Evolutionary conservation across 1,284 basidiomycete species (phyloP).

Genomic region (Boletus mariae): DNA sequence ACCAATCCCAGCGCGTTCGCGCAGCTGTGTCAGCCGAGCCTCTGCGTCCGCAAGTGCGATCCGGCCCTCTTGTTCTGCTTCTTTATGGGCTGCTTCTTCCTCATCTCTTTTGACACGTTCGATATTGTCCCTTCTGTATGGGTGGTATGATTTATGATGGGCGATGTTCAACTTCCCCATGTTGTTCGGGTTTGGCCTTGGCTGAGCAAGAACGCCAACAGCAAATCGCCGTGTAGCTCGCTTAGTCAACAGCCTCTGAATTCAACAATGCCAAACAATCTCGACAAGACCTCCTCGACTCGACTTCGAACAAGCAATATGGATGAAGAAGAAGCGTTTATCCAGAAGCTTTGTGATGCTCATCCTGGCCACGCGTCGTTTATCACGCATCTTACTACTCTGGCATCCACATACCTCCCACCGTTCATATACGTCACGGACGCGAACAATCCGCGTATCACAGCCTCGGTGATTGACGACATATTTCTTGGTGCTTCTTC

Average conservation of each 20-base stretch:
- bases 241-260: conserved; percentile 19
- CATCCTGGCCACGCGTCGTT: conserved; percentile 35
- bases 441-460: conserved; percentile 46
- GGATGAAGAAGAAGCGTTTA: conserved; percentile 18
- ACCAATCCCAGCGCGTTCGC: conserved; percentile 52
- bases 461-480: conserved; percentile 40
- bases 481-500: conserved; percentile 33
- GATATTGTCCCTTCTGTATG: conserved; percentile 80
- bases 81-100: conserved; percentile 66
- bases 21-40: conserved; percentile 65
- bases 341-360: conserved; percentile 7
- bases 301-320: conserved; percentile 4
- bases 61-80: conserved; percentile 64
- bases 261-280: conserved; percentile 15
- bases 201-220: too few relatives aligned
- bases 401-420: conserved; percentile 52
- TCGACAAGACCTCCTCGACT: neutral
- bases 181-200: neutral
- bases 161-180: conserved; percentile 86
- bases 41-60: conserved; percentile 77
- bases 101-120: conserved; percentile 77
- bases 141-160: conserved; percentile 88
- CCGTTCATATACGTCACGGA: conserved; percentile 74
- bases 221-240: neutral
- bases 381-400: conserved; percentile 40